phyloP scores from a whole-genome alignment of 306 rosid genomes.

The Ammopiptanthus mongolicus region DNA sequence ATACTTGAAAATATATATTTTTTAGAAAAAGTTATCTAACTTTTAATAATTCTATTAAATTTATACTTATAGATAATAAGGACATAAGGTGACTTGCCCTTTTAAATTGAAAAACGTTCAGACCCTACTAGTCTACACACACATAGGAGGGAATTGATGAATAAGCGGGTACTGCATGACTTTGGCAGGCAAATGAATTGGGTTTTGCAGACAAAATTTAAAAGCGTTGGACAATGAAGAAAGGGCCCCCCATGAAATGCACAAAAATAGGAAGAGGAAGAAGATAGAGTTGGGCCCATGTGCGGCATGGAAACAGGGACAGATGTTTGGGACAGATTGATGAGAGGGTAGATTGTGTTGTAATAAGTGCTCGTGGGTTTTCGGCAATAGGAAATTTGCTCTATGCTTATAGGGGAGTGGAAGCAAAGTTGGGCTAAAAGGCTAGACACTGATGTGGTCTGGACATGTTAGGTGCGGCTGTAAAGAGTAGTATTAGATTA shows the following conservation, averaged over 20 bases:
- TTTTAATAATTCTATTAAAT: background rate
- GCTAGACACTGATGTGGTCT: background rate
- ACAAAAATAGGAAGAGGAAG: too few species aligned
- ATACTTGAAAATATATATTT: background rate
- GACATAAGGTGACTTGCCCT: background rate
- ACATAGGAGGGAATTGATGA: slow-evolving; percentile 1
- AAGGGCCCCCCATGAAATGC: too few species aligned
- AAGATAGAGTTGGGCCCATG: slow-evolving; percentile 27
- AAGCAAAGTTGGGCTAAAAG: background rate
- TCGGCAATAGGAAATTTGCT: background rate
- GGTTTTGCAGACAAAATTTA: background rate
- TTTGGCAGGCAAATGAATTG: background rate
- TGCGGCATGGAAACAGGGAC: slow-evolving; percentile 6
- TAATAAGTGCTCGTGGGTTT: slow-evolving; percentile 20
- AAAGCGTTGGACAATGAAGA: slow-evolving; percentile 15
- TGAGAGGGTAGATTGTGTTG: slow-evolving; percentile 23
- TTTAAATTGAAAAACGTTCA: background rate
- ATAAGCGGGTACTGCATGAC: slow-evolving; percentile 8
- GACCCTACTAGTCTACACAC: background rate
- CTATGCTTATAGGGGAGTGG: background rate
- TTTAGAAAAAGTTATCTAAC: background rate
- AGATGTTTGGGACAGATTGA: slow-evolving; percentile 16
- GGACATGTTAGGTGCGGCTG: background rate
- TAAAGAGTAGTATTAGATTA: background rate
- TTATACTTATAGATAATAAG: too few species aligned